Evolutionary conservation across 1,284 basidiomycete genomes (phyloP), one percentile per base, ranked within the genome.

Genomic region (Wallemia hederae): DNA sequence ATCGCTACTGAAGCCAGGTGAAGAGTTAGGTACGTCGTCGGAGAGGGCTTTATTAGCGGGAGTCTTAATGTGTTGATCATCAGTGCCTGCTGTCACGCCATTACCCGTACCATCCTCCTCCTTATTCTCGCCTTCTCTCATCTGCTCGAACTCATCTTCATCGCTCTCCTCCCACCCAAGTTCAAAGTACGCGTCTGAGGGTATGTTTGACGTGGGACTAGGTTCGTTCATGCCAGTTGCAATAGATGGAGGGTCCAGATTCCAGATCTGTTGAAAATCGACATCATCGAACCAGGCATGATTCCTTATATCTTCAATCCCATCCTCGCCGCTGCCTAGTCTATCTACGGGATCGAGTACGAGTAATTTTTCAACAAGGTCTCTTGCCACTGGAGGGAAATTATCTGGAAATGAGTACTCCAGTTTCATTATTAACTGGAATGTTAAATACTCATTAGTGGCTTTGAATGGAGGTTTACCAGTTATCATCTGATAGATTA

Each of bases 401-500:
- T 67, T 72, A 5, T 70, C 67, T 0, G 75, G 76, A 61, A 71
- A 76, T 0, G 69, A 66, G 63, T 74, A 73, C 17, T 76, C 73
- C 56, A 71, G 67, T 55, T 74, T 72, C 61, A 77, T 68, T 62
- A 78, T 76, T 65, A 74, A 75, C 61, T 78, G 76, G 62, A 78
- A 75, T 14, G 75, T 78, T 61, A 77, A 71, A 64, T 77, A 78
- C 65, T 78, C 77, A 55, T 75, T 78, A 14, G 72, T 70, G 0
- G 73, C 75, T 60, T 76, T 71, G 68, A 78, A 78, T 0, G 76
- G 76, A 15, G 76, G 74, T 61, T 70, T 68, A 5, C 77, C 76
- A 1, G 71, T 71, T 31, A 78, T 66, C 64, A 77, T 69, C 65
- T 78, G 75, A 65, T 69, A 78, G 2, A 77, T 62, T 19, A 77